Evolutionary conservation across 768 basidiomycete species (phyloP), one percentile per base, ranked within the genome.

Genomic region (Imleria badia): DNA sequence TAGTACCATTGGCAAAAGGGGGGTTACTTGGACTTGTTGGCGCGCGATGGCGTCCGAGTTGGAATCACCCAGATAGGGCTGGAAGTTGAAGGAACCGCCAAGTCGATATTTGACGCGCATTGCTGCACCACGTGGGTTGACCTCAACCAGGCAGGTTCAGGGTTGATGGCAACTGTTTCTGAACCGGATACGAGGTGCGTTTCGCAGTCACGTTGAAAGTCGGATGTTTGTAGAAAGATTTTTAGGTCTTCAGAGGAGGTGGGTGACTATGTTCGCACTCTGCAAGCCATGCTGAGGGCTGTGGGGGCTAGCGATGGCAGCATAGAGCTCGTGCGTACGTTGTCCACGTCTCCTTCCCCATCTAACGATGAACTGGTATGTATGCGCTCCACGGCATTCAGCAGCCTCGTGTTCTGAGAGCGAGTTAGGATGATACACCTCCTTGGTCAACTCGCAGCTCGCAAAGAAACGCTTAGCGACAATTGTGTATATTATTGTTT

Each of bases 141-240:
- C 72, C 80, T 98, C 51, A 98, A 96, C 69, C 77, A 96, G 67
- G 91, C 94, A 0, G 95, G 96, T 10, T 81, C 83, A 1, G 91
- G 87, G 0, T 78, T 99, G 46, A 87, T 98, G 84, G 96, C 98
- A 71, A 96, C 98, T 58, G 94, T 99, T 14, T 94, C 95, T 1
- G 85, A 91, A 55, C 93, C 97, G 2, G 94, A 98, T 68, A 82
- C 98, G 71, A 76, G 86, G 89, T 79, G 39, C 45, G 57, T 54
- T 26, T 23, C 15, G 11, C 6, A 14, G 26, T 40, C 19, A 13
- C 1, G 7, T n/a, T 29, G 17, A n/a, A 10, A 17, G 14, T 4
- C n/a, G n/a, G n/a, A 11, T 45, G 26, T 19, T 34, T 30, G 30
- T 39, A n/a, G 9, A 26, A 12, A 4, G 23, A 4, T 22, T 35